Conservation (phyloP, 2,329 filamentous ascomycete species). For the Cercospora nicotianae region DNA sequence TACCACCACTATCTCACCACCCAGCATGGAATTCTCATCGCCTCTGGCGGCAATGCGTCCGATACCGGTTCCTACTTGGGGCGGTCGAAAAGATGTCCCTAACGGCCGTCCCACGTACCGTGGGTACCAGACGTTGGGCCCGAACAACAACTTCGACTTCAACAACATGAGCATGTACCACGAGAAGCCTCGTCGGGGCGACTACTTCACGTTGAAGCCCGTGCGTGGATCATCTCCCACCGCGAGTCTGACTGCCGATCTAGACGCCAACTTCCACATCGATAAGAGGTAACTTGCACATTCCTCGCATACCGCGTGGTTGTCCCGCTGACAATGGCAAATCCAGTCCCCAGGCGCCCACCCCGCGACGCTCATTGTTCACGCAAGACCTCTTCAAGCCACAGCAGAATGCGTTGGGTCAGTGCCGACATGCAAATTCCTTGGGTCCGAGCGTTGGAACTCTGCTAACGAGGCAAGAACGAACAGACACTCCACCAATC, state of each 20-base stretch:
- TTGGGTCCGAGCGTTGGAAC: background rate
- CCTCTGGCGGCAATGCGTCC: conserved; percentile 91
- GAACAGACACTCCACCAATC: conserved; percentile 47
- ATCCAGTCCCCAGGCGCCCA: conserved; percentile 74
- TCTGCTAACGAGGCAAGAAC: conserved; percentile 39
- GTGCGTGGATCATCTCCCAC: conserved; percentile 83
- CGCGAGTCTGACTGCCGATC: conserved; percentile 84
- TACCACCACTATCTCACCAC: conserved; percentile 8
- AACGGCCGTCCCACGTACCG: conserved; percentile 55
- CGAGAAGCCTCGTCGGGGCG: conserved; percentile 64
- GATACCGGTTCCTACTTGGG: conserved; percentile 63
- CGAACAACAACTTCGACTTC: conserved; percentile 69
- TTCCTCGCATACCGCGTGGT: conserved; percentile 33
- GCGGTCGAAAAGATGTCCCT: conserved; percentile 54
- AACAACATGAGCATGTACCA: conserved; percentile 71
- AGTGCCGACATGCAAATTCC: conserved; percentile 29
- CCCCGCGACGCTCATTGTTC: conserved; percentile 82
- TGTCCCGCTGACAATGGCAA: conserved; percentile 44
- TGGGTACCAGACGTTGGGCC: conserved; percentile 57
- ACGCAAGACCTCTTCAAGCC: conserved; percentile 67
- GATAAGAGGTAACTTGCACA: conserved; percentile 75
- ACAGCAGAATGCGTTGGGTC: conserved; percentile 35
- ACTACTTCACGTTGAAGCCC: conserved; percentile 81
- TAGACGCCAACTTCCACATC: conserved; percentile 96
- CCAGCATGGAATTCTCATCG: conserved; percentile 84